Percentiles rank a stretch among this genome's conserved stretches.
phyloP scores from a whole-genome alignment of 2,329 filamentous ascomycete species.

The Exserohilum turcica region DNA sequence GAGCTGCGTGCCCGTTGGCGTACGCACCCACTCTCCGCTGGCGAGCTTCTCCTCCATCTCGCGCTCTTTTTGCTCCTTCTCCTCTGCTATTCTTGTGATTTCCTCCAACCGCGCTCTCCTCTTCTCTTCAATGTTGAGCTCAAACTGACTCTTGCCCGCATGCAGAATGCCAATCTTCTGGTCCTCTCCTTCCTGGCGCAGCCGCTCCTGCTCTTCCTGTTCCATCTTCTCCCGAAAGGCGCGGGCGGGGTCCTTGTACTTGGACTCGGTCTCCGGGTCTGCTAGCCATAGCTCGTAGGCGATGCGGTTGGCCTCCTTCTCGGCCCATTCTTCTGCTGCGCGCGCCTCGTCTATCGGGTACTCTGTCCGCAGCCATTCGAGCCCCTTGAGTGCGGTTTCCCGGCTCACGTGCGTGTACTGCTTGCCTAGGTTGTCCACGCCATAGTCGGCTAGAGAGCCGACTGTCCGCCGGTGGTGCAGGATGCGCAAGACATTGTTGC shows the following conservation, averaged over 20 bases:
- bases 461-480: constrained; percentile 48
- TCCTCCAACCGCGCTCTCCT: constrained; percentile 36
- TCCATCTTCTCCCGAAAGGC: constrained; percentile 42
- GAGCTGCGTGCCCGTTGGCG: constrained; percentile 40
- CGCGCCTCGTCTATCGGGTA: constrained; percentile 50
- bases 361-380: constrained; percentile 44
- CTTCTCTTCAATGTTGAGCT: constrained; percentile 43
- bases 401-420: constrained; percentile 36
- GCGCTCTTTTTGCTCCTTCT: constrained; percentile 37
- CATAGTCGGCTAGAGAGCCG: constrained; percentile 48
- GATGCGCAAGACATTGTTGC: constrained; percentile 47
- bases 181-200: constrained; percentile 28
- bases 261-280: constrained; percentile 46
- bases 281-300: constrained; percentile 45
- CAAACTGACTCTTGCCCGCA: constrained; percentile 42
- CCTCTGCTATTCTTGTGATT: constrained; percentile 37
- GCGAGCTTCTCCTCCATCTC: constrained; percentile 42
- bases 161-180: constrained; percentile 43
- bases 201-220: constrained; percentile 35
- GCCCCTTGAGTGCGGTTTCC: constrained; percentile 35
- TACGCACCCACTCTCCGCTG: constrained; percentile 41
- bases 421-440: constrained; percentile 42
- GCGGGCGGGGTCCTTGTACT: constrained; percentile 46
- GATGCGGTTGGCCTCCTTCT: constrained; percentile 47
- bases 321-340: constrained; percentile 48